Evolutionary conservation across 495 filamentous ascomycete species (phyloP).

Genomic region (Neurospora cerealis): DNA sequence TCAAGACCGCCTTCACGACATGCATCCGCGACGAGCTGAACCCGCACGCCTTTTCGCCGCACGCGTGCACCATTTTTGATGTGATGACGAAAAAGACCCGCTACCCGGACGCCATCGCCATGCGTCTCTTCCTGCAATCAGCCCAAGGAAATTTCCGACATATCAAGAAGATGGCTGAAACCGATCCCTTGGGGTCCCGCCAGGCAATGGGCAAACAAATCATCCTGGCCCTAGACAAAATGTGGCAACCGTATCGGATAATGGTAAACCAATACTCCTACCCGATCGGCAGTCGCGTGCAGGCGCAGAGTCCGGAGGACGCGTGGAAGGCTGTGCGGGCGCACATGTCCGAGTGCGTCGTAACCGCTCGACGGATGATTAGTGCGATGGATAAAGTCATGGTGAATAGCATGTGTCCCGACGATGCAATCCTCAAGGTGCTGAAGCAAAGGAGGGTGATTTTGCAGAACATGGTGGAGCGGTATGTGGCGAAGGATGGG

Average conservation of each 20-base stretch:
- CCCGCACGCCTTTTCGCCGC: slow-evolving; percentile 37
- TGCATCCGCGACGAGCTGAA: slow-evolving; percentile 68
- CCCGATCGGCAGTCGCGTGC: neutral
- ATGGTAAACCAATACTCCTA: slow-evolving; percentile 16
- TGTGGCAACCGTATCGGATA: slow-evolving; percentile 28
- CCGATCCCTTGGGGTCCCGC: slow-evolving; percentile 8
- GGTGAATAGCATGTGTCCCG: slow-evolving; percentile 11
- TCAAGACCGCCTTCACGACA: slow-evolving; percentile 58
- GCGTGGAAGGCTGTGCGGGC: slow-evolving; percentile 1
- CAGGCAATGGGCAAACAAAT: slow-evolving; percentile 24
- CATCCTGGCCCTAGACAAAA: slow-evolving; percentile 23
- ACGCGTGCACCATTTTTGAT: slow-evolving; percentile 48
- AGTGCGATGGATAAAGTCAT: slow-evolving; percentile 27
- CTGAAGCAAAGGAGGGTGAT: slow-evolving; percentile 17
- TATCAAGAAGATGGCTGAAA: slow-evolving; percentile 5
- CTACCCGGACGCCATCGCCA: slow-evolving; percentile 32
- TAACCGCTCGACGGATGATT: slow-evolving; percentile 32
- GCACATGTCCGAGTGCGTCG: slow-evolving; percentile 23
- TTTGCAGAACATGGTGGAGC: slow-evolving; percentile 21
- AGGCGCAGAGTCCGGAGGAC: slow-evolving; percentile 10
- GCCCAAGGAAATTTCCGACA: slow-evolving; percentile 23
- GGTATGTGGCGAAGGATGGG: slow-evolving; percentile 10
- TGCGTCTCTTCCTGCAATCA: slow-evolving; percentile 30
- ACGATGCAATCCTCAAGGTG: slow-evolving; percentile 2
- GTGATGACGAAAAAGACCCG: slow-evolving; percentile 38